Evolutionary conservation across 208 protist genomes (phyloP), one percentile per base, ranked within the genome.

Genomic region (Porcisia deanei): DNA sequence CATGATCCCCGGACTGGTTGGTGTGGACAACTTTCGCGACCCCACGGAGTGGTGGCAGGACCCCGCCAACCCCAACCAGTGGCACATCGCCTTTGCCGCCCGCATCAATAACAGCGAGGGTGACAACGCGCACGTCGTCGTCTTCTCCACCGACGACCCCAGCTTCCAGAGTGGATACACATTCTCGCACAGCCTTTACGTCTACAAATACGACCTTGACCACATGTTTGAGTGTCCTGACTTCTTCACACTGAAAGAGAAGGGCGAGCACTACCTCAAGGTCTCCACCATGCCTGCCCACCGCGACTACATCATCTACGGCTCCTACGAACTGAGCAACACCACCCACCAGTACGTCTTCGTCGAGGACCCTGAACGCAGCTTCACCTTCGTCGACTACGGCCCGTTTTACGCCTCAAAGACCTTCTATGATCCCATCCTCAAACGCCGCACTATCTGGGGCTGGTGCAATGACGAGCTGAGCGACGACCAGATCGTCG

Each of bases 11-110:
- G 80, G 77, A 12, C 34, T 89, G 30, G 71, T 87, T n/a, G 77
- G 72, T n/a, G 49, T 78, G 30, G 76, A 67, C 47, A 85, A 89
- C 76, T 87, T 90, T 76, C 80, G 85, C 73, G 88, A 87, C 75
- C 85, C 85, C 1, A 89, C 85, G 45, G 83, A 84, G 82, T 89
- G 77, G 80, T 90, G 82, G 85, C 49, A 64, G 55, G 80, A 88
- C 73, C 84, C 85, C 25, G 73, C 69, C 3, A 76, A 90, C 77
- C 71, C 76, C 4, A 91, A 52, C 2, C 73, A 67, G 49, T 89
- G 83, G 76, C 77, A 83, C 25, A 75, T 88, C 67, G 87, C 77
- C 63, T 83, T 91, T 64, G 79, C 54, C 8, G 75, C 80, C 3
- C 77, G 84, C 82, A 70, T 87, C 70, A 77, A 70, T 18, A 66